Percentiles rank a stretch among this genome's conserved stretches.
Evolutionary conservation across 1,284 basidiomycete species (phyloP).

Genomic region (Ganoderma sinense): DNA sequence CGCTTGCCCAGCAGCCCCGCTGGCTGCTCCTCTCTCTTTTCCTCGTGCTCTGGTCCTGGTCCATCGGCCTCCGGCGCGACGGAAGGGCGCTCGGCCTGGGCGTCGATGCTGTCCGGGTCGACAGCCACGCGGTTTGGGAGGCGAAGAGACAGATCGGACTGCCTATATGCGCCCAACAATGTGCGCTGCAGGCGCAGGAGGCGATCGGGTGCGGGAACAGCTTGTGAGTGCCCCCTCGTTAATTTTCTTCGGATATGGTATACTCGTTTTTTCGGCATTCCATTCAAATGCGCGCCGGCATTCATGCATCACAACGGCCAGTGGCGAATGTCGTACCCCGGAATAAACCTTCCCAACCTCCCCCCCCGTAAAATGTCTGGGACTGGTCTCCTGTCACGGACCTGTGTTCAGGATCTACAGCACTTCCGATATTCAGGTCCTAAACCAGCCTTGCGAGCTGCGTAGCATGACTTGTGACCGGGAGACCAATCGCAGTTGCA

Average conservation of each 20-base stretch:
- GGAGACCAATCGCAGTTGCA: no score
- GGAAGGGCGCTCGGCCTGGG: slow-evolving; percentile 25
- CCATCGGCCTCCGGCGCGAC: slow-evolving; percentile 22
- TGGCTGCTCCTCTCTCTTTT: slow-evolving; percentile 33
- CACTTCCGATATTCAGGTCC: no score
- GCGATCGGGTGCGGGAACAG: slow-evolving; percentile 25
- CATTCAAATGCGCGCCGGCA: not conserved
- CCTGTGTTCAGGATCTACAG: no score
- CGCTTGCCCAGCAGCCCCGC: slow-evolving; percentile 25
- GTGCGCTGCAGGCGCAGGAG: slow-evolving; percentile 17
- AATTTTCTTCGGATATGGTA: not conserved
- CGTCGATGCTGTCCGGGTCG: slow-evolving; percentile 20
- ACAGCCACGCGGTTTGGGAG: not conserved
- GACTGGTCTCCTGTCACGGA: no score
- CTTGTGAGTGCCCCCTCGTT: slow-evolving; percentile 25
- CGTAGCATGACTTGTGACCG: no score
- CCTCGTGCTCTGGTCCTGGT: slow-evolving; percentile 32
- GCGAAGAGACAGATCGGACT: slow-evolving; percentile 16
- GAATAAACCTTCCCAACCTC: no score
- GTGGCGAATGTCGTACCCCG: no score
- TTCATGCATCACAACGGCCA: no score
- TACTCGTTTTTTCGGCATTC: not conserved
- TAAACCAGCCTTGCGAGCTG: no score
- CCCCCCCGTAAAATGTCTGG: no score
- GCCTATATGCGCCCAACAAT: slow-evolving; percentile 18